A percentile compares a stretch with the other conserved stretches of the same genome.
Conservation (phyloP, 2,329 filamentous ascomycete genomes). For the Monosporascus sp. region DNA sequence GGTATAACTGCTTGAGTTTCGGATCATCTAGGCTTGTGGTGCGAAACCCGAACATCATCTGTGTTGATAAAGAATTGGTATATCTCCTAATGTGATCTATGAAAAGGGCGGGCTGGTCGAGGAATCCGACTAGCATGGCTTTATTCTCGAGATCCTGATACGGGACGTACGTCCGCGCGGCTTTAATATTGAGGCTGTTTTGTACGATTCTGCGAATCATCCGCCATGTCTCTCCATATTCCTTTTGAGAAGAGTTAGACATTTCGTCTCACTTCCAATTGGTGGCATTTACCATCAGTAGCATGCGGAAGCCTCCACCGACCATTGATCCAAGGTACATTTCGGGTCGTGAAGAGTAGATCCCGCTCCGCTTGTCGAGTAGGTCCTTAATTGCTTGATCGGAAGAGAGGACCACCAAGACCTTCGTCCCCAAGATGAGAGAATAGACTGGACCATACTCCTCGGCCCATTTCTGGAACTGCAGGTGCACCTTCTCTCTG, state of each 20-base stretch:
- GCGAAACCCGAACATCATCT: constrained; percentile 41
- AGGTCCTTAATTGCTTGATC: constrained; percentile 44
- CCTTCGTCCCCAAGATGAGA: constrained; percentile 43
- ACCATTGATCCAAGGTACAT: constrained; percentile 37
- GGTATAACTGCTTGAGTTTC: constrained; percentile 19
- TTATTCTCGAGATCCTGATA: constrained; percentile 51
- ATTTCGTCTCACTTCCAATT: background rate
- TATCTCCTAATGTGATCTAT: constrained; percentile 38
- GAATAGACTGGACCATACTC: constrained; percentile 48
- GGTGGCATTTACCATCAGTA: constrained; percentile 11
- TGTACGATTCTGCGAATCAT: constrained; percentile 36
- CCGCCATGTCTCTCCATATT: constrained; percentile 30
- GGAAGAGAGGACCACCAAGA: constrained; percentile 41
- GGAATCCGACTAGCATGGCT: constrained; percentile 41
- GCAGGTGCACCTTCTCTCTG: constrained; percentile 32
- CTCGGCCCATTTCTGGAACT: constrained; percentile 47
- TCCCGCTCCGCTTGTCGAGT: constrained; percentile 42
- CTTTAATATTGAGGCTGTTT: constrained; percentile 40
- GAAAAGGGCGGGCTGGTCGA: constrained; percentile 34
- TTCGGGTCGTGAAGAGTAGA: constrained; percentile 42
- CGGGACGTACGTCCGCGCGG: constrained; percentile 43
- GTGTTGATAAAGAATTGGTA: constrained; percentile 38
- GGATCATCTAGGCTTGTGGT: constrained; percentile 31
- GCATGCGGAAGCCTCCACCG: constrained; percentile 11
- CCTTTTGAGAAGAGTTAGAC: constrained; percentile 7